These are phyloP conservation scores for Vigna angularis DNA, from an alignment of 306 rosid genomes.

Conservation along the genomic window DNA sequence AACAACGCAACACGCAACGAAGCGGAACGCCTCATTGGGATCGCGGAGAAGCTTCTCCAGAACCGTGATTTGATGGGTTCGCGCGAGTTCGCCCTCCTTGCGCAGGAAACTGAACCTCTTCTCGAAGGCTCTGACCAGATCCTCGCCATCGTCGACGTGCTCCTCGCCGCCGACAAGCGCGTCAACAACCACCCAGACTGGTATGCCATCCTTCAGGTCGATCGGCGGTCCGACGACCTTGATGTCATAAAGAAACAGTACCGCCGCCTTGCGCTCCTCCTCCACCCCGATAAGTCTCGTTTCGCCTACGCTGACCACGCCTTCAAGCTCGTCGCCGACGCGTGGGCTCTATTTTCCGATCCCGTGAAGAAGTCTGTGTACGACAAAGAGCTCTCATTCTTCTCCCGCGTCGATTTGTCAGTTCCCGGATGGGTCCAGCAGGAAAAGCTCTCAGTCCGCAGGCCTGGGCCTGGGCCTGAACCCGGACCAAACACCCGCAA, in stretches of 20 bases:
- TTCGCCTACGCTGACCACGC: constrained; percentile 73
- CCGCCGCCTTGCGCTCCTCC: constrained; percentile 86
- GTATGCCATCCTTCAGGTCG: constrained; percentile 82
- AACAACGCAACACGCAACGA: constrained; percentile 58
- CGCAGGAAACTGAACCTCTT: constrained; percentile 91
- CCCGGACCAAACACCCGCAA: background rate
- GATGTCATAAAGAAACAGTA: constrained; percentile 79
- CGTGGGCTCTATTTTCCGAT: constrained; percentile 85
- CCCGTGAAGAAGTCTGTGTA: constrained; percentile 59
- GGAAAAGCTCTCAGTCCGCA: constrained; percentile 62
- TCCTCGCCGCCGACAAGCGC: constrained; percentile 77
- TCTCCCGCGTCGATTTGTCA: constrained; percentile 57
- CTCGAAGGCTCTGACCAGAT: constrained; percentile 95
- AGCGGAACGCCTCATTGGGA: constrained; percentile 83
- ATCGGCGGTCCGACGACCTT: constrained; percentile 65
- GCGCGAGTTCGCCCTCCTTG: constrained; percentile 78
- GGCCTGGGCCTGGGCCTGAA: constrained; percentile 37
- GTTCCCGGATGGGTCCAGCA: constrained; percentile 61
- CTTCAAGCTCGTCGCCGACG: constrained; percentile 86
- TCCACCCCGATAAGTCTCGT: constrained; percentile 88
- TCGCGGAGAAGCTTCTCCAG: constrained; percentile 79
- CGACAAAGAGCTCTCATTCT: constrained; percentile 69
- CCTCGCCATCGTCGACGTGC: constrained; percentile 84
- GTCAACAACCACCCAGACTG: constrained; percentile 82
- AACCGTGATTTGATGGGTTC: constrained; percentile 81